Percentiles rank a stretch among this genome's conserved stretches.
Evolutionary conservation across 495 filamentous ascomycete genomes (phyloP).

Genomic region (Immersiella caudata): DNA sequence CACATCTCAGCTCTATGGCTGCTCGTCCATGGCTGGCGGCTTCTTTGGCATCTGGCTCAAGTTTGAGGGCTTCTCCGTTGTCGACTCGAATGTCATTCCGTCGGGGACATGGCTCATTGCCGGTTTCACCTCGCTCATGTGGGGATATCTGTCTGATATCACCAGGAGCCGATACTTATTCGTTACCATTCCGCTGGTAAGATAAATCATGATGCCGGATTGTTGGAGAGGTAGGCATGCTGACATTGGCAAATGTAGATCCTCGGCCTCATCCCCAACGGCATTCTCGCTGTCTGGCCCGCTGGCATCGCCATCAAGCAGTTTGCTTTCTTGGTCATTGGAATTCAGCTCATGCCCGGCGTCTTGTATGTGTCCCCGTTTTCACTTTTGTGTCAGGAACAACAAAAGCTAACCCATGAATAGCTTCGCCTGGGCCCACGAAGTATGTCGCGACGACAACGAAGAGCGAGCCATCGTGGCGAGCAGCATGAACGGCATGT

Average conservation of each 20-base stretch:
- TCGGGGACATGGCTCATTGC: slow-evolving; percentile 47
- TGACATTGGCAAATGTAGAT: background rate
- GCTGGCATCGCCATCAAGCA: slow-evolving; percentile 52
- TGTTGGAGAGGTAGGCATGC: too few relatives aligned
- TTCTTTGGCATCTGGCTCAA: slow-evolving; percentile 50
- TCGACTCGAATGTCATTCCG: slow-evolving; percentile 45
- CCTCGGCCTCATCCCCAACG: slow-evolving; percentile 38
- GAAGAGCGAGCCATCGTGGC: slow-evolving; percentile 56
- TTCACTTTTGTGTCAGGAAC: too few relatives aligned
- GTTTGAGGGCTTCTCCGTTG: slow-evolving; percentile 45
- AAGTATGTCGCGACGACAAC: slow-evolving; percentile 48
- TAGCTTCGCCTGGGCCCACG: slow-evolving; percentile 54
- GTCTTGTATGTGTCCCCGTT: slow-evolving; percentile 30
- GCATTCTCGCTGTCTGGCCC: slow-evolving; percentile 54
- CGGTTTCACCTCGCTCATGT: slow-evolving; percentile 40
- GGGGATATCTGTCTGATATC: slow-evolving; percentile 53
- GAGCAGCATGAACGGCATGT: slow-evolving; percentile 54
- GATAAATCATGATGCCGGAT: too few relatives aligned
- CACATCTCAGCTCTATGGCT: slow-evolving; percentile 32
- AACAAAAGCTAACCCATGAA: background rate
- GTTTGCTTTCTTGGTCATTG: slow-evolving; percentile 49
- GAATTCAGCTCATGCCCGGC: slow-evolving; percentile 39
- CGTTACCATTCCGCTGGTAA: slow-evolving; percentile 41
- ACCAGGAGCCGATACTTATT: slow-evolving; percentile 49
- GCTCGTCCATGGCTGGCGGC: slow-evolving; percentile 32